Evolutionary conservation across 495 filamentous ascomycete genomes (phyloP), one percentile per base, ranked within the genome.

Genomic region (Bacidia rubella): DNA sequence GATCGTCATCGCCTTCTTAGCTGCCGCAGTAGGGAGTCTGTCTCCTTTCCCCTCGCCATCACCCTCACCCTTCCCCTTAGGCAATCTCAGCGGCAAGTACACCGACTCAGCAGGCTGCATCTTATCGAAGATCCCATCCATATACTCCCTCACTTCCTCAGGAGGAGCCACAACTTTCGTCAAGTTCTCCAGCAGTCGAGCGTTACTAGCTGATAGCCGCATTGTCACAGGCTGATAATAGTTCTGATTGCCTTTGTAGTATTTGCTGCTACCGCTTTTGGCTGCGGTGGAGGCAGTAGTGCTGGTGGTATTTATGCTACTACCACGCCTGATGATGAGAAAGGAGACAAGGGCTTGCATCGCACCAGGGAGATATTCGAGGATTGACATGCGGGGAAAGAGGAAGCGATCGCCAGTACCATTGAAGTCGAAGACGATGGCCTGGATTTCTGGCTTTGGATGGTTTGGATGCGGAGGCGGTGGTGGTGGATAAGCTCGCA

Each of bases 161-260:
- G 74, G 68, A 12, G 86, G 84, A 41, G 82, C 83, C 20, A 94
- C 85, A n/a, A 87, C 81, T 15, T 79, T 78, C 29, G 74, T 70
- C n/a, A 95, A 64, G n/a, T 79, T 74, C 43, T 89, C 82, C 4
- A 93, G 74, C 38, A 83, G 70, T 52, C 77, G 75, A 9, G 77
- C 71, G 44, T 78, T 75, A 17, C 74, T 68, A 19, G 81, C 73
- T 55, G 77, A 76, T 42, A 94, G 73, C 44, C 86, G 80, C 50
- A 94, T 78, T 0, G 92, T 96, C 25, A 96, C 72, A 2, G 90
- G 87, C 59, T 95, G 87, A 64, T 93, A 96, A 67, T 92, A 94
- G 54, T 90, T 87, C 51, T 74, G 66, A 63, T 74, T 53, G 51
- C 71, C 69, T 42, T 67, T 63, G 52, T 60, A 55, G 10, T 60